Percentiles rank a stretch among this genome's conserved stretches.
phyloP scores from a whole-genome alignment of 2,329 filamentous ascomycete species.

The Ascochyta clinopodiicola region DNA sequence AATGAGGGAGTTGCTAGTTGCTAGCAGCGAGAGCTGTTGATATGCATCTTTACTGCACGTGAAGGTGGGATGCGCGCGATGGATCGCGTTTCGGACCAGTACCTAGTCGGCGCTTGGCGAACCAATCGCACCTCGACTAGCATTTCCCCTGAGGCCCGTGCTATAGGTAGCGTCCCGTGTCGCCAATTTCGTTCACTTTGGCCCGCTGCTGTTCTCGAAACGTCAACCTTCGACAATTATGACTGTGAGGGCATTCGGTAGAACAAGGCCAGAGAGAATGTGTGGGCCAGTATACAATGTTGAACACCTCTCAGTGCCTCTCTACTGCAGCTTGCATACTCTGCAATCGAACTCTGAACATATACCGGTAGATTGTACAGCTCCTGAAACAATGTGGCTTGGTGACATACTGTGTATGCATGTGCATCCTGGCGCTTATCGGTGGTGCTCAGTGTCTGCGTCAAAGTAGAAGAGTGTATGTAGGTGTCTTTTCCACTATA shows the following conservation, averaged over 20 bases:
- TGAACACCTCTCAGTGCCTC: too few species aligned
- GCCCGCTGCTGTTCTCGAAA: neutral
- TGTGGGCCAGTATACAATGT: too few species aligned
- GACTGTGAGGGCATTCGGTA: too few species aligned
- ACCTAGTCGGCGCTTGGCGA: slow-evolving; percentile 7
- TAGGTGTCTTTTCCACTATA: neutral
- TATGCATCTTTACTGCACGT: neutral
- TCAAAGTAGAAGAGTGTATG: neutral
- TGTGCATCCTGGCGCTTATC: slow-evolving; percentile 2
- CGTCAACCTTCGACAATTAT: too few species aligned
- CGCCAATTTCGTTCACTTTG: neutral
- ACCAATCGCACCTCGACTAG: slow-evolving; percentile 7
- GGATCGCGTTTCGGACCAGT: slow-evolving; percentile 9
- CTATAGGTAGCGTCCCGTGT: neutral
- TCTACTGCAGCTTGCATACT: too few species aligned
- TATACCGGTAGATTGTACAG: too few species aligned
- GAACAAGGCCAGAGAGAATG: too few species aligned
- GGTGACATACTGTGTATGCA: neutral
- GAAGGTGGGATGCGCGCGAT: slow-evolving; percentile 1
- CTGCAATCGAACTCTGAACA: too few species aligned
- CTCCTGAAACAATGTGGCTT: slow-evolving; percentile 7
- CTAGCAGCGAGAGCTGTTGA: neutral
- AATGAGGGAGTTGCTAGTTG: neutral
- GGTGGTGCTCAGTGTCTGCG: neutral
- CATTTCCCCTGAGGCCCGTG: slow-evolving; percentile 9